Base-by-base conservation (phyloP, 83 land plant genomes). In the Diphasiastrum complanatum region DNA sequence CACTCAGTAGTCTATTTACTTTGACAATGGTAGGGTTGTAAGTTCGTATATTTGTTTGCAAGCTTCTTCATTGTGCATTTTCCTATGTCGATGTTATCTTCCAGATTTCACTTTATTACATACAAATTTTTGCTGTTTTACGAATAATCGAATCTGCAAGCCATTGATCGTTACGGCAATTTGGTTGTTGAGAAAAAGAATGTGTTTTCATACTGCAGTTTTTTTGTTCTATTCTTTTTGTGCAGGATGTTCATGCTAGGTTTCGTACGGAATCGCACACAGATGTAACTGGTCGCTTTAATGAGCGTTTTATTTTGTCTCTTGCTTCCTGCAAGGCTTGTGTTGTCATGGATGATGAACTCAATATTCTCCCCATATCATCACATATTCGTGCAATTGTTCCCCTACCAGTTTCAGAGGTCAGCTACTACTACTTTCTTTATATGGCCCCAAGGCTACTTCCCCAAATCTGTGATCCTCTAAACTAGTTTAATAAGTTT, bases 211-310 rank as follows among this genome's bases (percentile, higher is more conserved):
- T n/a, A n/a, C n/a, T n/a, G n/a, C n/a, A n/a, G 14, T 50, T 12
- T 19, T 16, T 50, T 10, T 6, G 22, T 10, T 6, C 14, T 43
- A 41, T 25, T 14, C 35, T 40, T 37, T 22, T 14, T 12, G 16
- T 63, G 34, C 76, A 95, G 99, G 99, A 95, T 83, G 99, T 95
- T 32, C 97, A 95, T 76, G 78, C 86, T 29, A 86, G 99, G 67
- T 95, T 82, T 61, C 81, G 99, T 19, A 95, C 99, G 47, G 99
- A 89, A 68, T 76, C 93, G 14, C 97, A 95, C 73, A 67, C 73
- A 46, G 67, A 75, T 54, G 85, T 91, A 35, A 50, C 75, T 33
- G 83, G 83, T 35, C 85, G 97, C 37, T 95, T 95, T 47, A 95
- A 95, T 79, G 99, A 95, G 60, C 84, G 99, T 16, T 95, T 95